Evolutionary conservation across 148 eudicot genomes (phyloP), one percentile per base, ranked within the genome.

Genomic region (Rhododendron molle): DNA sequence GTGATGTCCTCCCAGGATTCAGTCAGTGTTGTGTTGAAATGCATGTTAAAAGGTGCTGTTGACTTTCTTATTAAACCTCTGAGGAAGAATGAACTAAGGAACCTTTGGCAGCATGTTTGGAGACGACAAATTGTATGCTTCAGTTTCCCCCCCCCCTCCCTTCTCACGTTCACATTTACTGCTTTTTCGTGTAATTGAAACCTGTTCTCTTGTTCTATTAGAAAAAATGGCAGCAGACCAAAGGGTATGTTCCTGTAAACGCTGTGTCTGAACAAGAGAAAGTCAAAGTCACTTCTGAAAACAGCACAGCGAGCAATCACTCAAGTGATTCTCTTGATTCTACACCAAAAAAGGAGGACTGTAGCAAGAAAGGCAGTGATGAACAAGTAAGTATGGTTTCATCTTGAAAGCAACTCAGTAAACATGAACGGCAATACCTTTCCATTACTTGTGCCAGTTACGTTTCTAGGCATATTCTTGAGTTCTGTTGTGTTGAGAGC

Each of bases 101-200:
- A 93, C 86, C 88, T 96, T 81, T 96, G 99, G 99, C 99, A 96
- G 90, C 99, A 96, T 88, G 98, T 95, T 58, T 96, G 99, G 99
- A 94, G 97, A 90, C 90, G 95, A 72, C 95, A 92, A 94, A 89
- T 93, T 85, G 99, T 96, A 92, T 78, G 98, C 89, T 40, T 72
- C 76, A 43, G 16, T 77, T 82, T 69, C 73, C 52, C 76, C 21
- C 36, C 12, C 36, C 74, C 30, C 74, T 12, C 74, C 3, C 62
- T 34, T 67, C 15, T 60, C 67, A 20, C 26, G 1, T 7, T 62
- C 67, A 20, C 12, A 30, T 20, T 26, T 13, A 73, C 79, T 81
- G 32, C 60, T 81, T 49, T 43, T 30, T 7, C 76, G 16, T 71
- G 76, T 30, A 28, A 30, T 15, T 71, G 76, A 71, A 71, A 30